These are phyloP conservation scores for Candida odintsovae DNA, from an alignment of 805 yeast species.

Conservation along the genomic window DNA sequence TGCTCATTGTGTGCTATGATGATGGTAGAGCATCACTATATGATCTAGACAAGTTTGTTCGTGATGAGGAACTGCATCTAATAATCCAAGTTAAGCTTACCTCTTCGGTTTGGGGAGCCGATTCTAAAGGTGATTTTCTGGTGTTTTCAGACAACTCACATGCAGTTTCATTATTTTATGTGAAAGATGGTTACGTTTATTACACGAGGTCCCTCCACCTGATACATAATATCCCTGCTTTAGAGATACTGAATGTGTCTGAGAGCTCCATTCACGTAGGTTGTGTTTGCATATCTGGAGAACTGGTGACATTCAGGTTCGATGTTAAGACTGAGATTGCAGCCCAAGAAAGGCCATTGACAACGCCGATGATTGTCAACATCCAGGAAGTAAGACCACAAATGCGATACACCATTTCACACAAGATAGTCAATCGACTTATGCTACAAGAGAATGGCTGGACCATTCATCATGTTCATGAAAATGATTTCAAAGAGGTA, in stretches of 20 bases:
- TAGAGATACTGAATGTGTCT: slow-evolving; percentile 31
- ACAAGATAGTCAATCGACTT: slow-evolving; percentile 21
- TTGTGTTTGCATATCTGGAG: slow-evolving; percentile 41
- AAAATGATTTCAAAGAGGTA: slow-evolving; percentile 43
- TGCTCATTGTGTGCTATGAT: slow-evolving; percentile 46
- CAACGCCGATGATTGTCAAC: background rate
- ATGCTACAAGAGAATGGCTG: slow-evolving; percentile 45
- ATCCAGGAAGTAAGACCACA: background rate
- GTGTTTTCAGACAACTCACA: slow-evolving; percentile 52
- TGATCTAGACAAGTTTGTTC: slow-evolving; percentile 24
- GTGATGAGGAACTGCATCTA: slow-evolving; percentile 22
- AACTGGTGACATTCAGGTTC: slow-evolving; percentile 17
- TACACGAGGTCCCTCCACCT: slow-evolving; percentile 36
- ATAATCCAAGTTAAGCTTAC: slow-evolving; percentile 28
- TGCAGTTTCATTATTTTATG: slow-evolving; percentile 35
- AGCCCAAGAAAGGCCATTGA: background rate
- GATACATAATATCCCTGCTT: slow-evolving; percentile 52
- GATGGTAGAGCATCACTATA: slow-evolving; percentile 45
- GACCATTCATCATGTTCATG: slow-evolving; percentile 40
- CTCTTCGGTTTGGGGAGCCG: slow-evolving; percentile 61
- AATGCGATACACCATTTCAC: slow-evolving; percentile 23
- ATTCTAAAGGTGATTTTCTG: slow-evolving; percentile 35
- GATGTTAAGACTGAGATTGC: background rate
- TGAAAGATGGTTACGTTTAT: slow-evolving; percentile 13
- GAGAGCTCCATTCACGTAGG: slow-evolving; percentile 26